Evolutionary conservation across 2,329 filamentous ascomycete genomes (phyloP), one percentile per base, ranked within the genome.

Genomic region (Pestalotiopsis sp.): DNA sequence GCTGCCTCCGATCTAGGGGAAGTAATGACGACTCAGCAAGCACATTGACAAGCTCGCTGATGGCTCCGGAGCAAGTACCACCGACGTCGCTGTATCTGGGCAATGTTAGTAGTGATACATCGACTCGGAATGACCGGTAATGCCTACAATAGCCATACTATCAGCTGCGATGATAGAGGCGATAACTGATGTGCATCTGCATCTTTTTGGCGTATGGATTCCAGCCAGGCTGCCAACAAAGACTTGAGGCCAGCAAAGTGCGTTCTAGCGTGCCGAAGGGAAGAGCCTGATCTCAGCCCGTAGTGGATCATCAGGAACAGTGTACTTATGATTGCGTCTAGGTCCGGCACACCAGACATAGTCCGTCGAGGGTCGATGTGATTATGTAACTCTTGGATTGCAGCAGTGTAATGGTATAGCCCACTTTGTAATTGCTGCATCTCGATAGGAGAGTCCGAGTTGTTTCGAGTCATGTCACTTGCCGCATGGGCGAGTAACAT

Each of bases 241-340:
- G 68, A 69, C 17, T 56, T 63, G 5, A 67, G 56, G 3, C 68
- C 64, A 62, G 14, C 36, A 38, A 62, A 41, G 59, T 62, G 59
- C 17, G 36, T 36, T 23, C 41, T 62, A 14, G 64, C 64, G 13
- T 69, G 57, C 14, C 14, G 39, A 38, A 69, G 58, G 2, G 41
- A 62, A 11, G 64, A 23, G 6, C 41, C 23, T 1, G 64, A 66
- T 20, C 59, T 57, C n/a, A 62, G 41, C 2, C 64, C 68, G 23
- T 63, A 66, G 12, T 69, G 56, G 6, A 69, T 66, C 68, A 69
- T 69, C 20, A 69, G 25, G 31, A 69, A 69, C 9, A 69, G 1
- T 3, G 64, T 66, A 17, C 41, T 27, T 11, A 69, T n/a, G 7
- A 67, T 39, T 4, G 58, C 64, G 17, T 69, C 68, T 14, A 69